phyloP scores from a whole-genome alignment of 257 asterid genomes.

The Forsythia suspensa region DNA sequence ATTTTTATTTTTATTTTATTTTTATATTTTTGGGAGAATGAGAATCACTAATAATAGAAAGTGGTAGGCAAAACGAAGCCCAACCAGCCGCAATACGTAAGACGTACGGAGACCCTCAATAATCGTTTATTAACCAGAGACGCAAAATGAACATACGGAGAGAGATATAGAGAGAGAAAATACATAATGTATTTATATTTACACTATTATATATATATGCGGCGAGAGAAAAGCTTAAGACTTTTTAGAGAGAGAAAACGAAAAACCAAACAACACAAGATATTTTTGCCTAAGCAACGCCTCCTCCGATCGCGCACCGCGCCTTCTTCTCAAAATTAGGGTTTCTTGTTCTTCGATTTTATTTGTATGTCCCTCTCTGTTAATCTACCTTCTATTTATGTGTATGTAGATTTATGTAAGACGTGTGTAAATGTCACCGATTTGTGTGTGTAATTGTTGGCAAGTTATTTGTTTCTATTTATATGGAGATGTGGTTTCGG shows the following conservation, averaged over 20 bases:
- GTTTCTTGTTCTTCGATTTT: constrained; percentile 10
- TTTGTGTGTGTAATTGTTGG: not conserved
- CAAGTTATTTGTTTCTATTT: not conserved
- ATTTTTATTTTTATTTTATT: too few species aligned
- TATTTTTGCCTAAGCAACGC: constrained; percentile 15
- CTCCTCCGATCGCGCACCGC: constrained; percentile 22
- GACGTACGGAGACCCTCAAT: constrained; percentile 1
- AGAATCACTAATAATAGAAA: not conserved
- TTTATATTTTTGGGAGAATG: not conserved
- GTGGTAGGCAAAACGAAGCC: not conserved
- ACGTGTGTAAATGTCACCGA: not conserved
- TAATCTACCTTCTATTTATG: not conserved
- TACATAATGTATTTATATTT: not conserved
- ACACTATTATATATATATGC: not conserved
- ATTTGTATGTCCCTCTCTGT: not conserved
- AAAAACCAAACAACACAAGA: constrained; percentile 13
- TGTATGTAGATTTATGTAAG: not conserved
- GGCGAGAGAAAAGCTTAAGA: constrained; percentile 12
- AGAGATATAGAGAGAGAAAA: not conserved
- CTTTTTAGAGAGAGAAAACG: constrained; percentile 20
- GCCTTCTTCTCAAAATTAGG: constrained; percentile 27
- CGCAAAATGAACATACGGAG: constrained; percentile 5
- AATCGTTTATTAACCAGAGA: constrained; percentile 18
- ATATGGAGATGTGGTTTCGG: not conserved
- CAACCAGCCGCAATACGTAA: not conserved